Conservation (phyloP, 2,329 filamentous ascomycete genomes). For the Alternaria gansuensis region DNA sequence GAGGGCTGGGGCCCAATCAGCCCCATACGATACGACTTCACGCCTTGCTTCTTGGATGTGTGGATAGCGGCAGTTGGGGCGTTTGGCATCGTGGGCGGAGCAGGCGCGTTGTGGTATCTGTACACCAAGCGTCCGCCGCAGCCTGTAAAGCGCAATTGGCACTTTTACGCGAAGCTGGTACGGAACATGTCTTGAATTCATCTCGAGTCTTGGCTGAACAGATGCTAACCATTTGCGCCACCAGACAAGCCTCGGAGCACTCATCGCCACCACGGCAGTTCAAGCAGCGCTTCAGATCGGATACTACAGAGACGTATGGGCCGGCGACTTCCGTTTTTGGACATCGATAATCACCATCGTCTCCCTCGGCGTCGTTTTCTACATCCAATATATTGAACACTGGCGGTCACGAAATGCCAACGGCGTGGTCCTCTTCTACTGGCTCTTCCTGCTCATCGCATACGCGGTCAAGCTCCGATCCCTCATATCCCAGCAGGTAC, state of each 20-base stretch:
- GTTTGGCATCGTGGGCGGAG: slow-evolving; percentile 81
- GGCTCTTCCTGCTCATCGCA: slow-evolving; percentile 83
- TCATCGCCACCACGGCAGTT: slow-evolving; percentile 72
- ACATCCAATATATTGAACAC: slow-evolving; percentile 87
- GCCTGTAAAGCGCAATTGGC: slow-evolving; percentile 81
- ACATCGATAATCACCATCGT: slow-evolving; percentile 75
- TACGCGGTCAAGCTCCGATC: slow-evolving; percentile 86
- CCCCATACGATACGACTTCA: slow-evolving; percentile 88
- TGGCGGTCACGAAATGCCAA: slow-evolving; percentile 84
- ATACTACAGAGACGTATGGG: slow-evolving; percentile 74
- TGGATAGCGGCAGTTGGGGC: slow-evolving; percentile 81
- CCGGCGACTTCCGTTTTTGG: slow-evolving; percentile 85
- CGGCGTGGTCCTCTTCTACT: slow-evolving; percentile 89
- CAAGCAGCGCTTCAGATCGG: slow-evolving; percentile 81
- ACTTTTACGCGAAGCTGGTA: slow-evolving; percentile 93
- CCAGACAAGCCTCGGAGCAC: slow-evolving; percentile 70
- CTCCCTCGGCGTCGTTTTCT: slow-evolving; percentile 77
- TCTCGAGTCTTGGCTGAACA: neutral
- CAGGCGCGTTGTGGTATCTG: slow-evolving; percentile 81
- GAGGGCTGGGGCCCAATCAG: slow-evolving; percentile 98
- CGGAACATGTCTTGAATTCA: neutral
- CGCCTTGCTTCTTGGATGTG: slow-evolving; percentile 95
- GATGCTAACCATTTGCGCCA: slow-evolving; percentile 22
- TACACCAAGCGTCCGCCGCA: slow-evolving; percentile 72
- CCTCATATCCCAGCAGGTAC: slow-evolving; percentile 78